Evolutionary conservation across 1,284 basidiomycete species (phyloP).

Genomic region (Trametes sp.): DNA sequence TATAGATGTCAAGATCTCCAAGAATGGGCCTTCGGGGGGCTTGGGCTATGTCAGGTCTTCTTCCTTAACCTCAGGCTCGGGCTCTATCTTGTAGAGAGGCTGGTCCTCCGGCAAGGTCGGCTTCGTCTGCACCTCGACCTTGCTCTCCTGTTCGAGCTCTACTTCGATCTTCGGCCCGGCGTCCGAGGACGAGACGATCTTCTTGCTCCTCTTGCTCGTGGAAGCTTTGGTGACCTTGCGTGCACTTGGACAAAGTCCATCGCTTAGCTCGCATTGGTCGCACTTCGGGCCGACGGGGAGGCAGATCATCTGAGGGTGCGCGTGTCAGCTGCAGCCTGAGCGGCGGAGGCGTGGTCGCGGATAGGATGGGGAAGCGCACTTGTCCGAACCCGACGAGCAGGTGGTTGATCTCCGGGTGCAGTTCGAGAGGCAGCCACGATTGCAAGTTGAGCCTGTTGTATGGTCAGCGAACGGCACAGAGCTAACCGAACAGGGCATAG

Average conservation of each 20-base stretch:
- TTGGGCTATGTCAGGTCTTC: constrained; percentile 12
- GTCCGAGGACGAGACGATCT: constrained; percentile 2
- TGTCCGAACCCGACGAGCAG: constrained; percentile 95
- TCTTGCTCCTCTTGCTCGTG: constrained; percentile 25
- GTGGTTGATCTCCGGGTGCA: constrained; percentile 87
- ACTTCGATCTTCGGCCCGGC: constrained; percentile 50
- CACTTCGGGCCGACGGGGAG: constrained; percentile 86
- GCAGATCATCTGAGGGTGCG: constrained; percentile 69
- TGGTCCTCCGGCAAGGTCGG: neutral
- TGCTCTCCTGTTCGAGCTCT: constrained; percentile 42
- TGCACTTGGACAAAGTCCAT: constrained; percentile 69
- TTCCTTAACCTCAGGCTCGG: constrained; percentile 11
- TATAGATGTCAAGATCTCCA: neutral
- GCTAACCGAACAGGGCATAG: neutral
- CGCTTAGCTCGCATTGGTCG: constrained; percentile 73
- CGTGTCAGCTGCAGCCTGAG: neutral
- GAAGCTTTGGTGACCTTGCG: constrained; percentile 38
- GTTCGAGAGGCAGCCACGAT: constrained; percentile 87
- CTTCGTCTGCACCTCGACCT: constrained; percentile 4
- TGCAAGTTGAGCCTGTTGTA: constrained; percentile 79
- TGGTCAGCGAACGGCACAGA: neutral
- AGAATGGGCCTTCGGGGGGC: neutral
- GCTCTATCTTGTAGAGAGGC: constrained; percentile 5
- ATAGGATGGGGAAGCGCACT: constrained; percentile 50
- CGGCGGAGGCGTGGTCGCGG: too few species aligned